Conservation (phyloP, 1,139 yeast species). For the Suhomyces choctaworum region DNA sequence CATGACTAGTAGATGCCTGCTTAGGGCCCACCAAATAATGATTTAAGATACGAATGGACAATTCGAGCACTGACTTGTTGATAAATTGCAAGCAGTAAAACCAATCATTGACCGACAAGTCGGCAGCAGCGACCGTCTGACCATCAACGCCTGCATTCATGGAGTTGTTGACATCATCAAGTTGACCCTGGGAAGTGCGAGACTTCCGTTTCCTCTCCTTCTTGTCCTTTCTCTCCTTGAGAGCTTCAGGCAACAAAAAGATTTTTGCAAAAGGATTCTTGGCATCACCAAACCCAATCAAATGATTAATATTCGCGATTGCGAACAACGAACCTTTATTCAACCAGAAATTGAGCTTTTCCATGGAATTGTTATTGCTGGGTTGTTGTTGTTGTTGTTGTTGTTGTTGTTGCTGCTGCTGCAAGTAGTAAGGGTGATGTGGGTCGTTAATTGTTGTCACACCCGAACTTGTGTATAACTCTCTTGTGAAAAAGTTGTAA, state of each 20-base stretch:
- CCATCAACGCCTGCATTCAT: conserved; percentile 27
- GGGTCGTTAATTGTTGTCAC: conserved; percentile 30
- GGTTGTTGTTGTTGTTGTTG: conserved; percentile 28
- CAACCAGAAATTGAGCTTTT: conserved; percentile 70
- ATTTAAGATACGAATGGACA: conserved; percentile 62
- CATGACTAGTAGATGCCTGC: conserved; percentile 68
- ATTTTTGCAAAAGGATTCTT: conserved; percentile 72
- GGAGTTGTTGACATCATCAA: conserved; percentile 18
- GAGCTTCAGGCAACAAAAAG: conserved; percentile 67
- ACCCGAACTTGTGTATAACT: conserved; percentile 44
- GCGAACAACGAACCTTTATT: conserved; percentile 76
- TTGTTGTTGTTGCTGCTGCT: conserved; percentile 24
- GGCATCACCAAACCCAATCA: conserved; percentile 75
- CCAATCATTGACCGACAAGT: conserved; percentile 58
- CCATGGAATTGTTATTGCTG: conserved; percentile 40
- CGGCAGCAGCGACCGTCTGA: conserved; percentile 40
- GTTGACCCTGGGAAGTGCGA: conserved; percentile 25
- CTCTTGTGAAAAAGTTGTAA: conserved; percentile 59
- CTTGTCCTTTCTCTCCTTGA: conserved; percentile 69
- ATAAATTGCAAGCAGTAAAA: conserved; percentile 53
- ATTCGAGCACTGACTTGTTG: conserved; percentile 64
- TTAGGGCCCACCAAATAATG: conserved; percentile 70
- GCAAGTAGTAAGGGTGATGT: conserved; percentile 36
- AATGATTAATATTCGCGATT: conserved; percentile 68
- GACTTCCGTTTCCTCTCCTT: conserved; percentile 64